phyloP scores from a whole-genome alignment of 768 basidiomycete genomes.

The Ephemerocybe angulata region DNA sequence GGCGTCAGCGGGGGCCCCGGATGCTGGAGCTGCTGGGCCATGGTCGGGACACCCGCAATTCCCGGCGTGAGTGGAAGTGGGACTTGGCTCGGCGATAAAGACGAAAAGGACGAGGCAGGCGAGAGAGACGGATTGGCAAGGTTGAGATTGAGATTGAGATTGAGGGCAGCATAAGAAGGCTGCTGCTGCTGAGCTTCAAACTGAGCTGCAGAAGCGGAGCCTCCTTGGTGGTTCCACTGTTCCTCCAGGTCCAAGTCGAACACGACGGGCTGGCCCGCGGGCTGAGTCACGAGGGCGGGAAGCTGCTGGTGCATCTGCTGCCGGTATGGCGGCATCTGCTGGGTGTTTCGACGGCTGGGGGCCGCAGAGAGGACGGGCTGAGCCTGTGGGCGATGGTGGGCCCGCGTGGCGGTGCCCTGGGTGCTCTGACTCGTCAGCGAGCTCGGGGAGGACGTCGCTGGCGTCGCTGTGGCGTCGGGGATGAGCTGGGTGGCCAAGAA shows the following conservation, averaged over 20 bases:
- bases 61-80: constrained; percentile 4
- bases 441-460: background rate
- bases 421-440: background rate
- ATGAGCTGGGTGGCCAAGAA: too few relatives aligned
- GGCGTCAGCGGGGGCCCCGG: background rate
- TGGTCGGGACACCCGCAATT: background rate
- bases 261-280: background rate
- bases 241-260: background rate
- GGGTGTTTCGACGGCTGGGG: background rate
- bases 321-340: background rate
- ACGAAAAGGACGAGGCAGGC: constrained; percentile 3
- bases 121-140: background rate
- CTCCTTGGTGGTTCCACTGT: background rate
- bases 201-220: background rate
- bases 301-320: background rate
- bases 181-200: constrained; percentile 1
- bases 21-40: background rate
- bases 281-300: background rate
- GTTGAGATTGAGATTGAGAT: constrained; percentile 1
- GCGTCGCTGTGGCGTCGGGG: background rate
- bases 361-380: background rate
- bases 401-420: background rate
- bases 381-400: background rate
- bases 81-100: constrained; percentile 6
- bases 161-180: background rate